Conservation (phyloP, 768 basidiomycete species). For the Sarcodon aspratus region DNA sequence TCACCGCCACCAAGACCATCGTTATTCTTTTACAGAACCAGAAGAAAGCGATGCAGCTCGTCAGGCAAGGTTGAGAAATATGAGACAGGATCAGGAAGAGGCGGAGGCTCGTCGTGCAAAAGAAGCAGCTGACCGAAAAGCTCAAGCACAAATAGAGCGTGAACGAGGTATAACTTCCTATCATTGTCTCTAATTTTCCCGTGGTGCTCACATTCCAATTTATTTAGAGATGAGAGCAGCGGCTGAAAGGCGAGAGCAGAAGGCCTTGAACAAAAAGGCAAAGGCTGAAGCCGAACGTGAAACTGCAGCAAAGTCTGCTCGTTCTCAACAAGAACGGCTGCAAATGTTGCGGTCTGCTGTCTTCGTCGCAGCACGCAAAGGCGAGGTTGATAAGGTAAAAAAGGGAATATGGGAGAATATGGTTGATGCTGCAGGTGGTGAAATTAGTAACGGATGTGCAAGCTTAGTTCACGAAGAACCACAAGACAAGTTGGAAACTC, state of each 20-base stretch:
- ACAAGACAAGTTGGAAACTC: conserved; percentile 50
- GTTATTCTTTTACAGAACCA: background rate
- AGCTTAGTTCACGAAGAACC: conserved; percentile 34
- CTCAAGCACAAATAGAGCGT: conserved; percentile 30
- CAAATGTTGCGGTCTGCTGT: conserved; percentile 49
- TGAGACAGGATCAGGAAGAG: conserved; percentile 40
- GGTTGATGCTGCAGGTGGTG: conserved; percentile 65
- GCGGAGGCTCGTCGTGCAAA: conserved; percentile 41
- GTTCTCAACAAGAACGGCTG: conserved; percentile 31
- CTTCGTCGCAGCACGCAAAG: conserved; percentile 54
- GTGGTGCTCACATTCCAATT: background rate
- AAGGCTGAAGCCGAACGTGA: conserved; percentile 37
- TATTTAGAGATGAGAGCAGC: conserved; percentile 37
- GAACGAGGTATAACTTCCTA: conserved; percentile 31
- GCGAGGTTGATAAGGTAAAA: conserved; percentile 42
- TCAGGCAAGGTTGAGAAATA: conserved; percentile 34
- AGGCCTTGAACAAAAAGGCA: conserved; percentile 42
- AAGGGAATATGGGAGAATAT: conserved; percentile 55
- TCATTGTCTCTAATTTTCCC: background rate
- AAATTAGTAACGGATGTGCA: conserved; percentile 46
- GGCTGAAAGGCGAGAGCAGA: conserved; percentile 45
- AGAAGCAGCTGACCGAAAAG: conserved; percentile 39
- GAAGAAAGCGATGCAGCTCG: too few species aligned
- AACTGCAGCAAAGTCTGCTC: conserved; percentile 37
- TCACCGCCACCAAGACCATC: background rate